Evolutionary conservation across 163 green algal genomes (phyloP).

Genomic region (Trebouxia gelatinosa): DNA sequence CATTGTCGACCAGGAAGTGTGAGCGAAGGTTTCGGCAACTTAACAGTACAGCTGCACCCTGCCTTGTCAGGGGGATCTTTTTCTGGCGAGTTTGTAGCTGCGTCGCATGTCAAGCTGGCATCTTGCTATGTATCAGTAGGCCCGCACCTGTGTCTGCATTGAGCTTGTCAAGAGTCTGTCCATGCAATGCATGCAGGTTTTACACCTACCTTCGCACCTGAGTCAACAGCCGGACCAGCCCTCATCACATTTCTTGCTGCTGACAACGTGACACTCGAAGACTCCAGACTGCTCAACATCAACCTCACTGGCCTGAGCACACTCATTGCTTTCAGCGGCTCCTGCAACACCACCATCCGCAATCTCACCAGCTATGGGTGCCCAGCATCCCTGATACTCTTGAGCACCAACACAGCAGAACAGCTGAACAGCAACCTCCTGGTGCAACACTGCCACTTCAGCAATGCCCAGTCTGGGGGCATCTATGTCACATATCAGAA

Average conservation of each 20-base stretch:
- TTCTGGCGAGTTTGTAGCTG: not conserved
- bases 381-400: not conserved
- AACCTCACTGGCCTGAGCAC: not conserved
- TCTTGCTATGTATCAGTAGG: not conserved
- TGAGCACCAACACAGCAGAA: not conserved
- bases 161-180: not conserved
- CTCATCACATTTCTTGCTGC: not conserved
- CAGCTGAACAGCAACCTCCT: not conserved
- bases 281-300: slow-evolving; percentile 2
- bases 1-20: too few species aligned
- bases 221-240: not conserved
- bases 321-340: not conserved
- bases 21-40: too few species aligned
- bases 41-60: not conserved
- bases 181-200: not conserved
- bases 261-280: not conserved
- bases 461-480: not conserved
- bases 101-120: not conserved
- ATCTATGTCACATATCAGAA: not conserved
- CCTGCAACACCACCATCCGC: not conserved
- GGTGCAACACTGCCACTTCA: not conserved
- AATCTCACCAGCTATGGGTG: not conserved
- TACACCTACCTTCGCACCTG: not conserved
- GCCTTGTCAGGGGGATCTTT: not conserved
- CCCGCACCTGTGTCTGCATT: not conserved